These are phyloP conservation scores for Leavenworthia alabamica DNA, from an alignment of 345 rosid species.

Conservation along the genomic window DNA sequence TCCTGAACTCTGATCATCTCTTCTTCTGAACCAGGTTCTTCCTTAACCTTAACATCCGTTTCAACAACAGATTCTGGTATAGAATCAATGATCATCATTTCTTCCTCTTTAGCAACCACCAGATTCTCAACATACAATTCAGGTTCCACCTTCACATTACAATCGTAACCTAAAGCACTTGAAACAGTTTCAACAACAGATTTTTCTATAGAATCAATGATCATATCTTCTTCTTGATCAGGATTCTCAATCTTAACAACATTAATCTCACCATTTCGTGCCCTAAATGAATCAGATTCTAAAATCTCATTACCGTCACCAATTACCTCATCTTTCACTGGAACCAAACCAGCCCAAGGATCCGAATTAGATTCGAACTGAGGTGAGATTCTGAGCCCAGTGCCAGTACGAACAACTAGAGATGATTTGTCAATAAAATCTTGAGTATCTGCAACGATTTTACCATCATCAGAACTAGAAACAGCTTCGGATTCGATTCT, in stretches of 20 bases:
- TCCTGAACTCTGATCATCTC: constrained; percentile 11
- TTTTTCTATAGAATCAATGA: neutral
- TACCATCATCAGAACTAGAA: neutral
- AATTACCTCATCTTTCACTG: constrained; percentile 6
- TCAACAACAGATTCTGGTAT: neutral
- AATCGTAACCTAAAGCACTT: neutral
- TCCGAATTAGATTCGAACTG: neutral
- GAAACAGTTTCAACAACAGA: constrained; percentile 5
- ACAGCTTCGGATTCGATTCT: neutral
- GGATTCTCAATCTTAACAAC: neutral
- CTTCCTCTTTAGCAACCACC: neutral
- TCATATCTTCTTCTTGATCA: neutral
- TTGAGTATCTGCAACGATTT: constrained; percentile 5
- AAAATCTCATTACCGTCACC: neutral
- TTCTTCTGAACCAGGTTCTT: constrained; percentile 9
- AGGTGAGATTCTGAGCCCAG: constrained; percentile 39
- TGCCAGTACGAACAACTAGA: constrained; percentile 26
- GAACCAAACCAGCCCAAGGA: neutral
- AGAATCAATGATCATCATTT: neutral
- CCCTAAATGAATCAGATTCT: neutral
- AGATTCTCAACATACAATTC: neutral
- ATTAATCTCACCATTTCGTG: neutral
- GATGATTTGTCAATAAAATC: neutral
- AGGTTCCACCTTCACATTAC: constrained; percentile 6
- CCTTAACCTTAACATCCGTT: neutral